These are phyloP conservation scores for Taiozyma onychis DNA, from an alignment of 1,139 yeast species.

Conservation along the genomic window DNA sequence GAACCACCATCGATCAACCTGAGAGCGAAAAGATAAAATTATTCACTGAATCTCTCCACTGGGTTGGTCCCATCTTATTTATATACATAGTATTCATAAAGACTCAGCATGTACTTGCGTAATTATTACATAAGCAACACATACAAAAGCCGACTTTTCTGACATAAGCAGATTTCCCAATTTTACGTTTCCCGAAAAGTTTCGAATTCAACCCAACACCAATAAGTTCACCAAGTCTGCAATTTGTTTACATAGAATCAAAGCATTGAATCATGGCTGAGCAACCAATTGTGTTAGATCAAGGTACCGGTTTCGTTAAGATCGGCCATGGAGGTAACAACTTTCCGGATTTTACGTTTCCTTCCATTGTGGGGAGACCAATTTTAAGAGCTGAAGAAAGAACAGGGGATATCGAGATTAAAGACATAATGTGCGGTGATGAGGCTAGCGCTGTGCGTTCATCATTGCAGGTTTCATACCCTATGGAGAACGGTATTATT, in stretches of 20 bases:
- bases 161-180: not conserved
- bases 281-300: constrained; percentile 68
- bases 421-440: constrained; percentile 96
- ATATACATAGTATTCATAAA: not conserved
- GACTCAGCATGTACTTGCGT: no score
- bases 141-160: not conserved
- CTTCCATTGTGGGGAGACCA: constrained; percentile 97
- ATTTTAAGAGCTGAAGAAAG: constrained; percentile 95
- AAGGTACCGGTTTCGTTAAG: constrained; percentile 96
- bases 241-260: constrained; percentile 1
- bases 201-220: not conserved
- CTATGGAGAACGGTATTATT: constrained; percentile 98
- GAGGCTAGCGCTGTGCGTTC: constrained; percentile 92
- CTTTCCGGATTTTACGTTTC: constrained; percentile 97
- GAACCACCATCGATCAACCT: constrained; percentile 22
- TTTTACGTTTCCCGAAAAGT: constrained; percentile 1
- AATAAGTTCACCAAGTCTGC: not conserved
- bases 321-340: constrained; percentile 96
- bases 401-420: constrained; percentile 62
- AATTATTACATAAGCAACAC: not conserved
- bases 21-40: constrained; percentile 18
- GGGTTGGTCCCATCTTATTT: not conserved
- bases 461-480: constrained; percentile 84
- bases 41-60: not conserved
- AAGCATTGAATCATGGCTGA: constrained; percentile 13